Evolutionary conservation across 129 eudicot species (phyloP).

Genomic region (Artemisia tridentata): DNA sequence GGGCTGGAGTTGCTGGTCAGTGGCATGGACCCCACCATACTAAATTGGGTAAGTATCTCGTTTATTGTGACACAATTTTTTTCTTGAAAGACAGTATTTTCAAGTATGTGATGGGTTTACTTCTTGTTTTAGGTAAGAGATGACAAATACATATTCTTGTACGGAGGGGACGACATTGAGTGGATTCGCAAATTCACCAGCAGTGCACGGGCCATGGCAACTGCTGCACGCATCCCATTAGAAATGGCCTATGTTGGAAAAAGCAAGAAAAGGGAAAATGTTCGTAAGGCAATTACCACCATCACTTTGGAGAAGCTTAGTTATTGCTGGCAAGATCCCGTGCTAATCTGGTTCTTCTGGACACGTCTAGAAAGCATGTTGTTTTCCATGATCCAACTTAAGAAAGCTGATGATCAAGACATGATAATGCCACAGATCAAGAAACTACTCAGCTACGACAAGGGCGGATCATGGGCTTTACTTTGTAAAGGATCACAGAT

Average conservation of each 20-base stretch:
- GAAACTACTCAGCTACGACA: constrained; percentile 70
- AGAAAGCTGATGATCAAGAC: constrained; percentile 50
- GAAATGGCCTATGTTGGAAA: constrained; percentile 67
- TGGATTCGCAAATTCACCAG: constrained; percentile 63
- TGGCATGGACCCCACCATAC: constrained; percentile 48
- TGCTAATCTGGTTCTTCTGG: constrained; percentile 59
- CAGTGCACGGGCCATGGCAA: constrained; percentile 42
- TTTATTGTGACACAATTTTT: neutral
- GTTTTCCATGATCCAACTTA: constrained; percentile 66
- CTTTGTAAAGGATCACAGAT: constrained; percentile 58
- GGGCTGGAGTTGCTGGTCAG: constrained; percentile 63
- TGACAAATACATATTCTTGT: constrained; percentile 48
- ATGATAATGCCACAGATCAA: constrained; percentile 58
- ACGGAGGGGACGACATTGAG: constrained; percentile 66
- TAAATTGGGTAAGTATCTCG: constrained; percentile 46
- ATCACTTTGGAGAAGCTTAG: constrained; percentile 51
- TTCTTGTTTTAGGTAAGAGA: constrained; percentile 36
- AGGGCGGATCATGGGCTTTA: constrained; percentile 75
- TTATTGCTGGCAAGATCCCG: constrained; percentile 52
- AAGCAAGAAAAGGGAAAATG: constrained; percentile 49
- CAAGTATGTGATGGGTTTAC: neutral
- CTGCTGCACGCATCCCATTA: constrained; percentile 38
- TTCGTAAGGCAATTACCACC: constrained; percentile 36
- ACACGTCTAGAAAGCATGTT: constrained; percentile 73
- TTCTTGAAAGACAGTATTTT: neutral